Conservation (phyloP, 768 basidiomycete genomes). For the Leccinum barrowsii region DNA sequence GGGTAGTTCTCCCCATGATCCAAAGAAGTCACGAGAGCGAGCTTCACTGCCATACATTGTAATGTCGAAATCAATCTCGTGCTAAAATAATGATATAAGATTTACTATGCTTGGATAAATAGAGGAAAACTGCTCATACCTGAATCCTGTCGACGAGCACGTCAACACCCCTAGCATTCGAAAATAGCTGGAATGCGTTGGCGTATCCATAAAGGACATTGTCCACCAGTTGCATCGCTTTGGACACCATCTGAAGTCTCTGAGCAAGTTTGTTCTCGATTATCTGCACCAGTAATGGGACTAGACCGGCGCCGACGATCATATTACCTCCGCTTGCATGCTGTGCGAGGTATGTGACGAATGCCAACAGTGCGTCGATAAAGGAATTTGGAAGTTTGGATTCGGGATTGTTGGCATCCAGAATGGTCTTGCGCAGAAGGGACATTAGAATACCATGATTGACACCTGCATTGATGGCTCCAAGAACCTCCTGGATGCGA, state of each 20-base stretch:
- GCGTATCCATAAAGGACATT: conserved; percentile 87
- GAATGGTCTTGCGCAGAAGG: conserved; percentile 75
- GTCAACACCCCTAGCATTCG: conserved; percentile 78
- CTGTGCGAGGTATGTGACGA: conserved; percentile 84
- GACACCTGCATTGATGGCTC: conserved; percentile 90
- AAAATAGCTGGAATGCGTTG: conserved; percentile 86
- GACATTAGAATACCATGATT: conserved; percentile 95
- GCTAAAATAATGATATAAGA: conserved; percentile 36
- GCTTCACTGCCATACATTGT: conserved; percentile 48
- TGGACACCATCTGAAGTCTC: conserved; percentile 75
- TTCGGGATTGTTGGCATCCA: conserved; percentile 63
- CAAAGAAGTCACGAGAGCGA: conserved; percentile 43
- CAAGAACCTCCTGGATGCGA: conserved; percentile 82
- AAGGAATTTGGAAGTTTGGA: conserved; percentile 70
- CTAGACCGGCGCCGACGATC: conserved; percentile 91
- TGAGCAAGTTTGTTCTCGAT: conserved; percentile 73
- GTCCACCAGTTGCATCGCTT: conserved; percentile 89
- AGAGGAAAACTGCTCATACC: conserved; percentile 41
- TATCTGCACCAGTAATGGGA: conserved; percentile 85
- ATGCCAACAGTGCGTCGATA: conserved; percentile 79
- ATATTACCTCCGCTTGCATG: conserved; percentile 85
- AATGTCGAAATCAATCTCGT: conserved; percentile 66
- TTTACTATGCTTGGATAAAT: background rate
- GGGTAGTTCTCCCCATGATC: conserved; percentile 59
- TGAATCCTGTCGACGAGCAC: conserved; percentile 83